Conservation (phyloP, 306 rosid species). For the Pyrus pyrifolia region DNA sequence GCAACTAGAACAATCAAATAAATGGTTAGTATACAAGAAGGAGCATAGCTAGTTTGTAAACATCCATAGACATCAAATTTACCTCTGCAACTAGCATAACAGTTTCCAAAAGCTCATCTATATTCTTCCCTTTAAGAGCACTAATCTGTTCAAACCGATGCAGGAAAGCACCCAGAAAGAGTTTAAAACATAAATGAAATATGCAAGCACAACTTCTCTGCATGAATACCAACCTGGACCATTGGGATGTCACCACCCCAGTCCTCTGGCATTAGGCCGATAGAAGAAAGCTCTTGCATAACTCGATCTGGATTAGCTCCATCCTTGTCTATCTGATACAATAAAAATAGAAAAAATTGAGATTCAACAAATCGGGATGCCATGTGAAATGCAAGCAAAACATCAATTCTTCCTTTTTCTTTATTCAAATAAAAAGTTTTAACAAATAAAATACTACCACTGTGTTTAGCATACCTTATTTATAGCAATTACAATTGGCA, state of each 20-base stretch:
- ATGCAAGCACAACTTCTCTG: slow-evolving; percentile 2
- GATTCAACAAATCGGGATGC: slow-evolving; percentile 14
- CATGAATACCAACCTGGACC: slow-evolving; percentile 73
- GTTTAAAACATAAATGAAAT: slow-evolving; percentile 14
- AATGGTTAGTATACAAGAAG: slow-evolving; percentile 26
- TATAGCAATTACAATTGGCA: slow-evolving; percentile 84
- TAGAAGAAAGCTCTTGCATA: slow-evolving; percentile 93
- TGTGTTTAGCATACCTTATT: slow-evolving; percentile 61
- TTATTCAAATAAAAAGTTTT: neutral
- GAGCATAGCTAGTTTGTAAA: neutral
- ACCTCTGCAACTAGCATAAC: slow-evolving; percentile 97
- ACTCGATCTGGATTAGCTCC: slow-evolving; percentile 96
- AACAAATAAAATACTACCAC: slow-evolving; percentile 1
- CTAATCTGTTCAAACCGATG: slow-evolving; percentile 54
- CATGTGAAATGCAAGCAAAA: slow-evolving; percentile 19
- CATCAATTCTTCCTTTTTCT: slow-evolving; percentile 8
- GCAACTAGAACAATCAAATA: slow-evolving; percentile 57
- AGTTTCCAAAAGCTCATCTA: slow-evolving; percentile 90
- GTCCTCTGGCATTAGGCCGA: slow-evolving; percentile 94
- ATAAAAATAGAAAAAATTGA: slow-evolving; percentile 6
- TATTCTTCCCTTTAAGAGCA: slow-evolving; percentile 84
- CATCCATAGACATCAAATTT: slow-evolving; percentile 20
- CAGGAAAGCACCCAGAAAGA: slow-evolving; percentile 15
- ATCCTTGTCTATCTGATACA: slow-evolving; percentile 81
- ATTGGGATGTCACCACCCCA: slow-evolving; percentile 96